Percentiles rank a stretch among this genome's conserved stretches.
Evolutionary conservation across 306 rosid genomes (phyloP).

Genomic region (Elaeagnus macrophylla): DNA sequence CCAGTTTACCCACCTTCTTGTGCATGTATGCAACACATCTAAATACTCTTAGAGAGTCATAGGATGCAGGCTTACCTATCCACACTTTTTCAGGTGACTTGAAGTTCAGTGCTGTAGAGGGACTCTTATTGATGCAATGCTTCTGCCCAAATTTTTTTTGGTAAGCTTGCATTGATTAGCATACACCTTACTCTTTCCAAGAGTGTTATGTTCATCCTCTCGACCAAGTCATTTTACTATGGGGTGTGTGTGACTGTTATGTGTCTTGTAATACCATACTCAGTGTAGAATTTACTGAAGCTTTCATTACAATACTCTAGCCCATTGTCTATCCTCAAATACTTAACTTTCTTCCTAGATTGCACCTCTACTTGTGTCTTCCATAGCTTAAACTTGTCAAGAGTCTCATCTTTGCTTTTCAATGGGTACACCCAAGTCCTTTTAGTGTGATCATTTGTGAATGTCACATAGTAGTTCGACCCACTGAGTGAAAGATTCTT

Average conservation of each 20-base stretch:
- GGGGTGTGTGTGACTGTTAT: background rate
- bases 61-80: no score
- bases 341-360: background rate
- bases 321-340: background rate
- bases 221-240: background rate
- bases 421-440: no score
- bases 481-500: no score
- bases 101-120: background rate
- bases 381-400: no score
- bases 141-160: background rate
- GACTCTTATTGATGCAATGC: background rate
- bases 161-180: background rate
- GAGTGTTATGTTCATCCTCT: background rate
- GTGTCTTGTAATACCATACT: background rate
- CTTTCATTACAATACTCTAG: background rate
- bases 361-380: no score
- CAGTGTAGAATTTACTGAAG: background rate
- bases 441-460: no score
- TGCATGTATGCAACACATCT: background rate
- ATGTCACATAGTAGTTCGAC: no score
- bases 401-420: no score
- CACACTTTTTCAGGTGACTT: background rate
- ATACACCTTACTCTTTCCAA: background rate
- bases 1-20: background rate
- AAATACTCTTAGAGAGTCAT: background rate